phyloP scores from a whole-genome alignment of 768 basidiomycete species.

The Kwoniella shandongensis region DNA sequence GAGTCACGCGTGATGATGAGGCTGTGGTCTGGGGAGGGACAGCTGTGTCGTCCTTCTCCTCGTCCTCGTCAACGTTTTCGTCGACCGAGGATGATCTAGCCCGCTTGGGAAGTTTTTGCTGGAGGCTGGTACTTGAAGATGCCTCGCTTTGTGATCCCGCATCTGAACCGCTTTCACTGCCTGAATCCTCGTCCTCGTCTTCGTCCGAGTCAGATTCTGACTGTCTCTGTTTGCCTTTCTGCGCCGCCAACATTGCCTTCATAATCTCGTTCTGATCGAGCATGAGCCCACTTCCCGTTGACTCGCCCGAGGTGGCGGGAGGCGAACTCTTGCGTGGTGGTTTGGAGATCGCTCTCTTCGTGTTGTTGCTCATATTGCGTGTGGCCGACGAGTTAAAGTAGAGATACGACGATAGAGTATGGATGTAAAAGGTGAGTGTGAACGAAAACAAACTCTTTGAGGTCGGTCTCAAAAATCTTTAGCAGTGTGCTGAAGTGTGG shows the following conservation, averaged over 20 bases:
- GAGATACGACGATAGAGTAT: too few species aligned
- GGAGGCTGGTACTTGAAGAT: not conserved
- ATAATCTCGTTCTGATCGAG: slow-evolving; percentile 44
- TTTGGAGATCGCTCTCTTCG: not conserved
- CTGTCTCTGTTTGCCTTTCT: slow-evolving; percentile 30
- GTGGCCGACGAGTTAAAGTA: too few species aligned
- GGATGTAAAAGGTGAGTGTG: too few species aligned
- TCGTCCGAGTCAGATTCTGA: slow-evolving; percentile 4
- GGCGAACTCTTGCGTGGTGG: not conserved
- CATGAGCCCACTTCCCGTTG: not conserved
- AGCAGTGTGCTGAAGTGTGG: too few species aligned
- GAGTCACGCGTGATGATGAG: slow-evolving; percentile 17
- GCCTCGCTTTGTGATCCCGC: slow-evolving; percentile 1
- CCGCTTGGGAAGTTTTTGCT: slow-evolving; percentile 1
- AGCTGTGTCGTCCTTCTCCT: not conserved
- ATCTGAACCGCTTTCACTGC: slow-evolving; percentile 8
- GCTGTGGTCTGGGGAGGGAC: not conserved
- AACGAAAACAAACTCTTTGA: too few species aligned
- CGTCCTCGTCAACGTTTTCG: slow-evolving; percentile 14
- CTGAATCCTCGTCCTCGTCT: slow-evolving; percentile 8
- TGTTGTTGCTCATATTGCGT: not conserved
- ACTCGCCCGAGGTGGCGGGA: not conserved
- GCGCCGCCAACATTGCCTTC: slow-evolving; percentile 41
- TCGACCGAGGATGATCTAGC: slow-evolving; percentile 9
- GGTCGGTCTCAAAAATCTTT: too few species aligned